Evolutionary conservation across 129 eudicot genomes (phyloP).

Genomic region (Chrysanthemum lavandulifolium): DNA sequence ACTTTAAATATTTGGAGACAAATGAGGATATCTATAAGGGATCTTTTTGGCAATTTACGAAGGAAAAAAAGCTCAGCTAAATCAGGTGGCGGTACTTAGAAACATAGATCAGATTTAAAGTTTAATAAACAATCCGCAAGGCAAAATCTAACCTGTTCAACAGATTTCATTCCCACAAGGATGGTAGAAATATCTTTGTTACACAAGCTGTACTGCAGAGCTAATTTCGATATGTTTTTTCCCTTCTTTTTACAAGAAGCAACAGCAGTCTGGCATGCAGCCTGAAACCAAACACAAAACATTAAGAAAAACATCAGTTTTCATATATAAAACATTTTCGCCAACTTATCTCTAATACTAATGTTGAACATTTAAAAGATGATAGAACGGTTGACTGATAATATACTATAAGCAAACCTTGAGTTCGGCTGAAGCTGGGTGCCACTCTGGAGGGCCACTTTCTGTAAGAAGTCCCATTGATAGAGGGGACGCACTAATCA

Average conservation of each 20-base stretch:
- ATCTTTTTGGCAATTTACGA: not conserved
- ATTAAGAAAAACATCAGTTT: not conserved
- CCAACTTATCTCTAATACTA: too few species aligned
- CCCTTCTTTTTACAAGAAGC: constrained; percentile 73
- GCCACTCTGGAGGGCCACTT: constrained; percentile 93
- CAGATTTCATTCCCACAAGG: constrained; percentile 90
- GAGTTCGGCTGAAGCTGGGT: constrained; percentile 86
- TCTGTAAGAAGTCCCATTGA: constrained; percentile 99
- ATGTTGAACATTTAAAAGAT: too few species aligned
- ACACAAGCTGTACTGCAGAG: constrained; percentile 86
- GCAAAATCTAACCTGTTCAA: constrained; percentile 54
- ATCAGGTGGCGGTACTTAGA: not conserved
- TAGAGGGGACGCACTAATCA: constrained; percentile 90
- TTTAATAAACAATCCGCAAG: not conserved
- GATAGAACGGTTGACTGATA: not conserved
- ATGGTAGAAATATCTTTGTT: constrained; percentile 72
- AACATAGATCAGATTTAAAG: constrained; percentile 1
- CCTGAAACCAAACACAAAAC: constrained; percentile 42
- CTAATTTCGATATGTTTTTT: constrained; percentile 73
- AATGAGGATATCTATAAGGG: not conserved
- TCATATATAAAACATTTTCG: not conserved
- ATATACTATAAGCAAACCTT: constrained; percentile 44
- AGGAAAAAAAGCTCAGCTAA: not conserved
- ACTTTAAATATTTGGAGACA: not conserved
- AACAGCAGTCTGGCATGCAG: constrained; percentile 73